phyloP scores from a whole-genome alignment of 306 rosid species.

The Benincasa hispida region DNA sequence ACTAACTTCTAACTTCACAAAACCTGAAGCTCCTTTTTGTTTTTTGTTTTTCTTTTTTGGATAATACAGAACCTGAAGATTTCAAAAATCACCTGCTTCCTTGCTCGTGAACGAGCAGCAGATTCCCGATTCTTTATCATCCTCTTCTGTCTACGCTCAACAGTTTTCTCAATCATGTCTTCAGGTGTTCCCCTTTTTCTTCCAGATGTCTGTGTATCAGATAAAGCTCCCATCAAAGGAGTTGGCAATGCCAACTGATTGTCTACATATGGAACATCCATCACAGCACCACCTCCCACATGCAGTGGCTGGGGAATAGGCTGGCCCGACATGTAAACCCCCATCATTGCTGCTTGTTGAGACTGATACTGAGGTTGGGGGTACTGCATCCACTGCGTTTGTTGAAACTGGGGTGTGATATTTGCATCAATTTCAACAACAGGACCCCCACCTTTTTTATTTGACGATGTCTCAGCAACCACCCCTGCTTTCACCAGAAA shows the following conservation, averaged over 20 bases:
- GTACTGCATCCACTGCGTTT: slow-evolving; percentile 66
- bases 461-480: slow-evolving; percentile 42
- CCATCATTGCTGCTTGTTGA: slow-evolving; percentile 61
- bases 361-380: slow-evolving; percentile 57
- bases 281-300: slow-evolving; percentile 42
- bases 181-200: slow-evolving; percentile 64
- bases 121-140: slow-evolving; percentile 98
- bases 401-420: slow-evolving; percentile 42
- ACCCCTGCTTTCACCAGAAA: slow-evolving; percentile 91
- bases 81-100: slow-evolving; percentile 61
- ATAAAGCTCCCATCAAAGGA: slow-evolving; percentile 49
- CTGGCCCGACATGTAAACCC: slow-evolving; percentile 55
- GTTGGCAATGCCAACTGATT: slow-evolving; percentile 49
- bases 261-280: slow-evolving; percentile 54
- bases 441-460: slow-evolving; percentile 23
- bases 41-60: not conserved
- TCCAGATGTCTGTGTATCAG: slow-evolving; percentile 47
- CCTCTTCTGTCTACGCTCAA: slow-evolving; percentile 85
- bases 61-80: not conserved
- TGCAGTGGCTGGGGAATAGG: slow-evolving; percentile 42
- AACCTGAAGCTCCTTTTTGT: not conserved
- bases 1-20: not conserved
- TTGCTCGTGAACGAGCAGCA: slow-evolving; percentile 96
- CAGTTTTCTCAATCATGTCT: slow-evolving; percentile 61
- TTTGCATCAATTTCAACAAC: slow-evolving; percentile 30